These are phyloP conservation scores for Trichomonascaceae sp. DNA, from an alignment of 1,139 yeast genomes.

Conservation along the genomic window DNA sequence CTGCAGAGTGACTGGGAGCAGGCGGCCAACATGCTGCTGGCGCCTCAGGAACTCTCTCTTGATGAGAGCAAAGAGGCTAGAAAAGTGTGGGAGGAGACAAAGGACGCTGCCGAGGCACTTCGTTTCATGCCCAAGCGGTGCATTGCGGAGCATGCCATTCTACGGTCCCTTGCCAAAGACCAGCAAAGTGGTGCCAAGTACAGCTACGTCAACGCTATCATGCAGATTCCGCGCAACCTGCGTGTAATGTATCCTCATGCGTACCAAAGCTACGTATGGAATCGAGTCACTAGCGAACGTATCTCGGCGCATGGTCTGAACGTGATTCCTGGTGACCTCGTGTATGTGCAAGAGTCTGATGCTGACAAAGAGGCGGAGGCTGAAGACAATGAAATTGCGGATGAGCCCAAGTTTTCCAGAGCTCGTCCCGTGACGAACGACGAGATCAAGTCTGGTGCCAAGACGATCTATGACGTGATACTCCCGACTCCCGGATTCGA, in stretches of 20 bases:
- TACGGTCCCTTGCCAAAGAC: conserved; percentile 40
- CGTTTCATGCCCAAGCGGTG: conserved; percentile 75
- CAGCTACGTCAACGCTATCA: conserved; percentile 61
- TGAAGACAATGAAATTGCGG: conserved; percentile 43
- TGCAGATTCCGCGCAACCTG: conserved; percentile 84
- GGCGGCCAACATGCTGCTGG: conserved; percentile 64
- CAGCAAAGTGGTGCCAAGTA: conserved; percentile 17
- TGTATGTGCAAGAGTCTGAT: conserved; percentile 30
- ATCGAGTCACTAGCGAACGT: conserved; percentile 68
- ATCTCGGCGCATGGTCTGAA: conserved; percentile 55
- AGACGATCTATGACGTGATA: conserved; percentile 69
- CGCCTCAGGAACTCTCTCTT: conserved; percentile 73
- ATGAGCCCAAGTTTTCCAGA: conserved; percentile 46
- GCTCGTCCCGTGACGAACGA: conserved; percentile 64
- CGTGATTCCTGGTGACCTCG: conserved; percentile 75
- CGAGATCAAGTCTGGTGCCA: conserved; percentile 49
- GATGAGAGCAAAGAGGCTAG: conserved; percentile 80
- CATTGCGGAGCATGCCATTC: conserved; percentile 68
- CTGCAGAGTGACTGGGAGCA: conserved; percentile 64
- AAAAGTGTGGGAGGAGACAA: conserved; percentile 64
- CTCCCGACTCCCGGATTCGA: conserved; percentile 94
- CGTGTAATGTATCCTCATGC: conserved; percentile 96
- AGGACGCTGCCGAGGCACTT: conserved; percentile 51
- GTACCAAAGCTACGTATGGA: conserved; percentile 94
- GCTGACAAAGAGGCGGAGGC: conserved; percentile 17